Conservation (phyloP, 1,284 basidiomycete genomes). For the Trametes polyzona region DNA sequence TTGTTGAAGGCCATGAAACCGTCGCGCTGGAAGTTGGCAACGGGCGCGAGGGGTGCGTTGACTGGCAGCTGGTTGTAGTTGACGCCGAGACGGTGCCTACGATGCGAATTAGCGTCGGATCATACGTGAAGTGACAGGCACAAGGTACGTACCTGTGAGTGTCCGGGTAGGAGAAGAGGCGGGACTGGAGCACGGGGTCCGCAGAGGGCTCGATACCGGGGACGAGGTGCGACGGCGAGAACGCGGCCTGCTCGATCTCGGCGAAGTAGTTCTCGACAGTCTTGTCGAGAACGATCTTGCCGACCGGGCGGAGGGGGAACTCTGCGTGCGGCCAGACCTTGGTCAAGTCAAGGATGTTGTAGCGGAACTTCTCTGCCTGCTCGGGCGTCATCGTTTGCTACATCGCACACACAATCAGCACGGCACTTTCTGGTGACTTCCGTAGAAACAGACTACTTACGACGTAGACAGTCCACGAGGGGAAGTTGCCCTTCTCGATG, state of each 20-base stretch:
- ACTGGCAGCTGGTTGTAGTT: slow-evolving; percentile 93
- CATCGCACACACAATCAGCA: background rate
- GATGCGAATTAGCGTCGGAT: background rate
- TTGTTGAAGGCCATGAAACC: slow-evolving; percentile 72
- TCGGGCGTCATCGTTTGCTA: slow-evolving; percentile 89
- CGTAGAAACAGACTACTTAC: slow-evolving; percentile 26
- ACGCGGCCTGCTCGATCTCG: slow-evolving; percentile 86
- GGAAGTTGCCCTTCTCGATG: slow-evolving; percentile 80
- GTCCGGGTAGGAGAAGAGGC: slow-evolving; percentile 95
- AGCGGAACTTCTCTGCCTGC: slow-evolving; percentile 90
- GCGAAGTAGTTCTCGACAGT: slow-evolving; percentile 88
- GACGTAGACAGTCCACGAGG: slow-evolving; percentile 80
- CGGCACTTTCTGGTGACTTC: background rate
- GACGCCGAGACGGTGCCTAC: slow-evolving; percentile 75
- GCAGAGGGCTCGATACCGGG: slow-evolving; percentile 88
- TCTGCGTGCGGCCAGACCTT: slow-evolving; percentile 88
- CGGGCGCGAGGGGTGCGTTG: slow-evolving; percentile 75
- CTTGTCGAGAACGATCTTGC: slow-evolving; percentile 86
- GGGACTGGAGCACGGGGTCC: slow-evolving; percentile 91
- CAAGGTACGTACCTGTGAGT: slow-evolving; percentile 59
- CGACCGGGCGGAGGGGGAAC: slow-evolving; percentile 85
- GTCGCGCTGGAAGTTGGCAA: slow-evolving; percentile 89
- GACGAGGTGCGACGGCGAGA: slow-evolving; percentile 84
- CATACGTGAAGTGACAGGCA: background rate
- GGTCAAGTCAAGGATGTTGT: slow-evolving; percentile 89